phyloP scores from a whole-genome alignment of 2,329 filamentous ascomycete genomes.

The Botrytis porri region DNA sequence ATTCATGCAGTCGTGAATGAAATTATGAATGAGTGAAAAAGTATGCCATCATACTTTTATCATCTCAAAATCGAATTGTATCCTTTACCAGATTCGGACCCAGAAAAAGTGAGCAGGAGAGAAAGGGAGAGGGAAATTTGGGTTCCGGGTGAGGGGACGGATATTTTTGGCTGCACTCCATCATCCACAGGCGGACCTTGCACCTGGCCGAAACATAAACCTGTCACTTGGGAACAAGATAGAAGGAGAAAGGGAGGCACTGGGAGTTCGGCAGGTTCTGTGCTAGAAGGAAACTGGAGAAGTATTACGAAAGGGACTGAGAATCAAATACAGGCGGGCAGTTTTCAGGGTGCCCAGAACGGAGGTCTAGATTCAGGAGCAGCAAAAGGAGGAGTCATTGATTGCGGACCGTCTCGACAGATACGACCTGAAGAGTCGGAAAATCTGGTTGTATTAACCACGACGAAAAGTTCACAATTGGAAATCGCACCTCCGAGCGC shows the following conservation, averaged over 20 bases:
- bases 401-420: conserved; percentile 39
- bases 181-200: background rate
- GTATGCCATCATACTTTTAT: conserved; percentile 53
- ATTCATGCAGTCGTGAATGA: conserved; percentile 11
- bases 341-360: background rate
- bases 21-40: conserved; percentile 3
- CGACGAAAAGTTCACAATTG: conserved; percentile 25
- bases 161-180: conserved; percentile 41
- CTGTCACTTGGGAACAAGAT: conserved; percentile 5
- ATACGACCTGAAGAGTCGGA: background rate
- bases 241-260: background rate
- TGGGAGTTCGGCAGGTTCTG: background rate
- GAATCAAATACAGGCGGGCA: background rate
- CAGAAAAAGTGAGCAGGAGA: conserved; percentile 9
- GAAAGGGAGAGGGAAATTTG: conserved; percentile 41
- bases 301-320: background rate
- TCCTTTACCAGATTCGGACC: conserved; percentile 29
- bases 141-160: conserved; percentile 48
- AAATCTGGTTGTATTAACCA: background rate
- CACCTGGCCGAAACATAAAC: conserved; percentile 30
- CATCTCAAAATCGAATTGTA: conserved; percentile 67
- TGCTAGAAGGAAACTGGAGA: conserved; percentile 22
- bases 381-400: conserved; percentile 27
- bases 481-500: conserved; percentile 35
- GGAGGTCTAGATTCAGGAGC: too few species aligned